phyloP scores from a whole-genome alignment of 2,329 filamentous ascomycete genomes.

The Aspergillus quadricinctus region DNA sequence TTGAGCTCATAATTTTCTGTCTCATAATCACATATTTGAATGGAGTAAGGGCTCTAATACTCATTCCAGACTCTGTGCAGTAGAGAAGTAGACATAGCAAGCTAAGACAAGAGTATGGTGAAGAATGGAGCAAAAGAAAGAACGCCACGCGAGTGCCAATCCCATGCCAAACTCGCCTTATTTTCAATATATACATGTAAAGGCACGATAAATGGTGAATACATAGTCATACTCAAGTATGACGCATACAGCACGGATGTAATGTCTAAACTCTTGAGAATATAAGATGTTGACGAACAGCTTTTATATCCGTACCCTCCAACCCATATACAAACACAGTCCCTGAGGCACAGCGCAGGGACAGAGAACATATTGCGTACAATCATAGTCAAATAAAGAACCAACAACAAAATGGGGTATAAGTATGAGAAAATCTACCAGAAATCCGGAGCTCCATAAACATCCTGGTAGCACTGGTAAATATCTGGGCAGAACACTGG shows the following conservation, averaged over 20 bases:
- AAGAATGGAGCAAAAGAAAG: too few species aligned
- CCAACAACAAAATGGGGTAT: conserved; percentile 11
- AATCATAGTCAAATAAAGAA: conserved; percentile 5
- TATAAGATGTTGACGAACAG: neutral
- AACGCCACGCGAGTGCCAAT: too few species aligned
- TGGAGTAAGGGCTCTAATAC: too few species aligned
- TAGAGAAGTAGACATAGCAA: too few species aligned
- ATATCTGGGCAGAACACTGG: conserved; percentile 51
- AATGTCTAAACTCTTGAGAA: neutral
- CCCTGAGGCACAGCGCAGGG: neutral
- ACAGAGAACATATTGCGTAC: conserved; percentile 2
- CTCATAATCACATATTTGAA: too few species aligned
- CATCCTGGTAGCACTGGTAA: conserved; percentile 58
- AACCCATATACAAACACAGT: neutral
- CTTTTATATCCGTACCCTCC: neutral
- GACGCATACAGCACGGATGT: neutral
- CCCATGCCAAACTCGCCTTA: too few species aligned
- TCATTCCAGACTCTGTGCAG: too few species aligned
- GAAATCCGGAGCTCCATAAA: conserved; percentile 46
- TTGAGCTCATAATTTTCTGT: too few species aligned
- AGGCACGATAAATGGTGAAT: neutral
- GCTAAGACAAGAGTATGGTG: too few species aligned
- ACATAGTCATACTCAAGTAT: neutral
- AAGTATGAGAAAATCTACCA: conserved; percentile 18
- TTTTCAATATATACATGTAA: too few species aligned